These are phyloP conservation scores for Amanita rubescens DNA, from an alignment of 768 basidiomycete species.

Conservation along the genomic window DNA sequence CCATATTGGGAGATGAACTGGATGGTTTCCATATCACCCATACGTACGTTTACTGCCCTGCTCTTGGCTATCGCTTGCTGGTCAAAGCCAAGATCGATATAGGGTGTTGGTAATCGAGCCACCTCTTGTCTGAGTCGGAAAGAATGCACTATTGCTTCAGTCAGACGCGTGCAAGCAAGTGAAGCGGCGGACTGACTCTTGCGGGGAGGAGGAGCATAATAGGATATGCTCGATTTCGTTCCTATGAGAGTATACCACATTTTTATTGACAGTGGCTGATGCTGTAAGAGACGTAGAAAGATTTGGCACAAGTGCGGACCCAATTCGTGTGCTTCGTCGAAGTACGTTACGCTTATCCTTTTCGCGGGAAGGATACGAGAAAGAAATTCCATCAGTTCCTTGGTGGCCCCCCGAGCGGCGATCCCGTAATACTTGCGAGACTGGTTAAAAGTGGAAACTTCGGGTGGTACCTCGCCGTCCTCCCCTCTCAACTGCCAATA, in stretches of 20 bases:
- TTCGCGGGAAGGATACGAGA: not conserved
- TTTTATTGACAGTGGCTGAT: slow-evolving; percentile 4
- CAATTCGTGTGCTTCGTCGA: slow-evolving; percentile 14
- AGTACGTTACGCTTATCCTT: slow-evolving; percentile 8
- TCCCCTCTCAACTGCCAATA: not conserved
- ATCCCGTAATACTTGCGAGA: not conserved
- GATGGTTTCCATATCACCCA: slow-evolving; percentile 5
- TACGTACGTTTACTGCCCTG: not conserved
- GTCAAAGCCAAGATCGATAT: slow-evolving; percentile 13
- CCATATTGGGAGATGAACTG: slow-evolving; percentile 3
- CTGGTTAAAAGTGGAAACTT: not conserved
- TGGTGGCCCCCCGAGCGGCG: not conserved
- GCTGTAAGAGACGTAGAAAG: slow-evolving; percentile 10
- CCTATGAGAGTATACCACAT: slow-evolving; percentile 12
- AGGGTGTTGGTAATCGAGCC: slow-evolving; percentile 7
- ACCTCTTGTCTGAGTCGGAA: slow-evolving; percentile 9
- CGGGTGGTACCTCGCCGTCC: not conserved
- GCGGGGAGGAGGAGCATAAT: slow-evolving; percentile 4
- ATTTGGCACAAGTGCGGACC: slow-evolving; percentile 2
- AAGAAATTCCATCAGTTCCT: not conserved
- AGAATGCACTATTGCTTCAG: slow-evolving; percentile 8
- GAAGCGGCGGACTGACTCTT: slow-evolving; percentile 2
- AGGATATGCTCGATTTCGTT: slow-evolving; percentile 11
- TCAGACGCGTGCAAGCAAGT: not conserved
- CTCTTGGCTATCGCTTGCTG: slow-evolving; percentile 3